These are phyloP conservation scores for Leccinum griseonigrum DNA, from an alignment of 1,284 basidiomycete genomes.

Conservation along the genomic window DNA sequence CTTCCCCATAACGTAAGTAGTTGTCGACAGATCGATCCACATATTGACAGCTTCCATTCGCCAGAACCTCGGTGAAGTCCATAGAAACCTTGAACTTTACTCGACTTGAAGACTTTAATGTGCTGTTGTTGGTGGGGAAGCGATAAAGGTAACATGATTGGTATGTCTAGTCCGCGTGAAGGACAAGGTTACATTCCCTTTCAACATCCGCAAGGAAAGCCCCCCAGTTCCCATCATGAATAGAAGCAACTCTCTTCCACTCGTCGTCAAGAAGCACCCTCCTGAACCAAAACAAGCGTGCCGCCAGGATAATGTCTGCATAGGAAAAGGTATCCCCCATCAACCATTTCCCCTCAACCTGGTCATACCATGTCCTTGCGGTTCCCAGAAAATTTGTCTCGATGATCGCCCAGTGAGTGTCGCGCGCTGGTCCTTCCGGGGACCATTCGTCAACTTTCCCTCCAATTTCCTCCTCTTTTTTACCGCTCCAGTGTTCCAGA, in stretches of 20 bases:
- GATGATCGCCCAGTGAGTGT: neutral
- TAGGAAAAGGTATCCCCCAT: neutral
- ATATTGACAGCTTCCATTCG: neutral
- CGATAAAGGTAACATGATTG: neutral
- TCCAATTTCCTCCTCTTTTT: neutral
- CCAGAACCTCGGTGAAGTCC: neutral
- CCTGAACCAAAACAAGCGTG: slow-evolving; percentile 17
- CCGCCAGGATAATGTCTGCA: neutral
- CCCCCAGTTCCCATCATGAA: slow-evolving; percentile 27
- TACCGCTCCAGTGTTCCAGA: neutral
- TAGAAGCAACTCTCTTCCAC: slow-evolving; percentile 22
- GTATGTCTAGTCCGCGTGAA: neutral
- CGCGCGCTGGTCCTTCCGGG: neutral
- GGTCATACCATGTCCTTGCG: neutral
- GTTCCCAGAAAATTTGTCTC: neutral
- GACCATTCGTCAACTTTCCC: neutral
- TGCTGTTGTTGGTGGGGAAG: neutral
- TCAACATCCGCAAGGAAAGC: slow-evolving; percentile 22
- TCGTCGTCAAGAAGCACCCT: slow-evolving; percentile 22
- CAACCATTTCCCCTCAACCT: neutral
- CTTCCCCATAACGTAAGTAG: neutral
- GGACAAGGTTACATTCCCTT: slow-evolving; percentile 22
- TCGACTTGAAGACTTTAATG: neutral
- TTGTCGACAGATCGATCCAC: neutral
- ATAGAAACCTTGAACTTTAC: neutral